Percentiles rank a stretch among this genome's conserved stretches.
phyloP scores from a whole-genome alignment of 148 eudicot species.

The Spergularia marina region DNA sequence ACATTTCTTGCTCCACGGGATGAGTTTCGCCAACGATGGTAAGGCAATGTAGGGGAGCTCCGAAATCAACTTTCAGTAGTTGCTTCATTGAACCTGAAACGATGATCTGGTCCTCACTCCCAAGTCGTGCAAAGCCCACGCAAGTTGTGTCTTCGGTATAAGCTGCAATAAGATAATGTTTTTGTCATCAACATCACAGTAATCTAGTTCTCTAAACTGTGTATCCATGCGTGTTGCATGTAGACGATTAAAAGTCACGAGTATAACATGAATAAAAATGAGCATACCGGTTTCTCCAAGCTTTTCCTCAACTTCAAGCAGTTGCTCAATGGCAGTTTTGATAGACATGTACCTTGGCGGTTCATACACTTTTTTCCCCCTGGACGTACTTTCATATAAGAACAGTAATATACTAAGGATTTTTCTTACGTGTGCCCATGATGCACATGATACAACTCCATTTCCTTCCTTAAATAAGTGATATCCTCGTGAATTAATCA shows the following conservation, averaged over 20 bases:
- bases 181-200: neutral
- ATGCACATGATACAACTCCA: no score
- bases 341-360: conserved; percentile 90
- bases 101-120: conserved; percentile 73
- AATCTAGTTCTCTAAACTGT: neutral
- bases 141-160: conserved; percentile 62
- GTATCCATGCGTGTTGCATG: neutral
- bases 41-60: conserved; percentile 79
- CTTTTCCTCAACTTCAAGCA: conserved; percentile 76
- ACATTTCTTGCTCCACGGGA: conserved; percentile 83
- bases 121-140: conserved; percentile 83
- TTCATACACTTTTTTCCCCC: conserved; percentile 87
- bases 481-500: no score
- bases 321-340: conserved; percentile 81
- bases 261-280: neutral
- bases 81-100: conserved; percentile 77
- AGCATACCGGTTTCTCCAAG: conserved; percentile 63
- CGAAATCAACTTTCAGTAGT: conserved; percentile 58
- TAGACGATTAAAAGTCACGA: neutral
- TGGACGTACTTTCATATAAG: conserved; percentile 25
- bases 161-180: conserved; percentile 38
- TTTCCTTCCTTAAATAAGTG: no score
- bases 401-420: neutral
- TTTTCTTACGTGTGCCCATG: no score
- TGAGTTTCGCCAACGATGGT: conserved; percentile 77